A percentile compares a stretch with the other conserved stretches of the same genome.
Evolutionary conservation across 1,284 basidiomycete genomes (phyloP).

Genomic region (Dichomitus squalens): DNA sequence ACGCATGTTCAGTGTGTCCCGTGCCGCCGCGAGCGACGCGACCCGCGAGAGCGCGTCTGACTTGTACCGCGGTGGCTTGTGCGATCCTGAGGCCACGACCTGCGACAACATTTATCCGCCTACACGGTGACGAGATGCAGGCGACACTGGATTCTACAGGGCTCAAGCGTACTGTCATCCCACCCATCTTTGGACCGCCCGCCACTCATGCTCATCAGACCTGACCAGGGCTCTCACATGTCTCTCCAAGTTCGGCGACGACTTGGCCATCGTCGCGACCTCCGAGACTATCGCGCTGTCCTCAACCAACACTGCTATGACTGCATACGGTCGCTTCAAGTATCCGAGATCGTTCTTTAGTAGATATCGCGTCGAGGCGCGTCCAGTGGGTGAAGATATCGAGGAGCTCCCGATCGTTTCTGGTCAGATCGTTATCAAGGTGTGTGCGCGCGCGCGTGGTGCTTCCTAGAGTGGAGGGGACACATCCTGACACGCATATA

Average conservation of each 20-base stretch:
- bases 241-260: conserved; percentile 79
- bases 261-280: conserved; percentile 68
- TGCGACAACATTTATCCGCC: neutral
- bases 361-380: conserved; percentile 52
- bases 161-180: conserved; percentile 46
- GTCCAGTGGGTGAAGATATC: conserved; percentile 4
- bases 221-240: conserved; percentile 74
- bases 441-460: conserved; percentile 29
- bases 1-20: too few relatives aligned
- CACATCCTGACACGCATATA: conserved; percentile 31
- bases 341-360: conserved; percentile 71
- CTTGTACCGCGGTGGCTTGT: too few relatives aligned
- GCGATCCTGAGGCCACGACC: too few relatives aligned
- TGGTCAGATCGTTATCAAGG: conserved; percentile 73
- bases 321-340: conserved; percentile 80
- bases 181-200: conserved; percentile 8
- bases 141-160: conserved; percentile 46
- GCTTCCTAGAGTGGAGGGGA: too few relatives aligned
- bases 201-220: conserved; percentile 43
- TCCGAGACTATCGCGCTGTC: conserved; percentile 63
- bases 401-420: conserved; percentile 29
- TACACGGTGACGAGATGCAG: conserved; percentile 40
- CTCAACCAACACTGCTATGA: conserved; percentile 74
- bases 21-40: too few relatives aligned
- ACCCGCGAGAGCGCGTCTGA: too few relatives aligned